Base-by-base conservation (phyloP, 2,329 filamentous ascomycete genomes). In the Ophiostoma triangulosporum region DNA sequence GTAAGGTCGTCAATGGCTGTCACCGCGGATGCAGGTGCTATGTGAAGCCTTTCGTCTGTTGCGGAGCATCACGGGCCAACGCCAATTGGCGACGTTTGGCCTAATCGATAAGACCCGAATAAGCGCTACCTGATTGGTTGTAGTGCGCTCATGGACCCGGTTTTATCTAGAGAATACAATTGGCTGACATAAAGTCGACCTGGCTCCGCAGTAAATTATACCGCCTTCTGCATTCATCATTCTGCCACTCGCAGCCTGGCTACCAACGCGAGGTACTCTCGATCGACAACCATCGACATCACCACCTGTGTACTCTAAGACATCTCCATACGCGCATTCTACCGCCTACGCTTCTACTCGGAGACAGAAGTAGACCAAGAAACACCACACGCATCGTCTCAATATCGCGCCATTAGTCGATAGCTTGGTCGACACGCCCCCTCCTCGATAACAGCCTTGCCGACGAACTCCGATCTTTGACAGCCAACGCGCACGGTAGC, bases 51-150 rank as follows among this genome's bases (percentile, higher is more conserved):
- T n/a, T 43, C n/a, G 20, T 22, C 20, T 24, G 38, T 43, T 43
- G 48, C 32, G 52, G 46, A 35, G 40, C 50, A n/a, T 17, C 45
- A 26, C 22, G 22, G 24, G 24, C 15, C 43, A 14, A 31, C 45
- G 27, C 45, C 33, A 14, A 22, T 50, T 32, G 27, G 38, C 38
- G 38, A 12, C 38, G 51, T 40, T 51, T 27, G 48, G 55, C 57
- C 57, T 57, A 48, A 57, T 46, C 31, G 31, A 50, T 27, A 50
- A 57, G 55, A 55, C 57, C 40, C 20, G 54, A 57, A 58, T 58
- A 57, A 58, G 54, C 56, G 15, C 12, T 12, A 11, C 12, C 9
- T 58, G 52, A 58, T 58, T 58, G 56, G 56, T 24, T 38, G 54
- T 43, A 9, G 6, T 2, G 6, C 29, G 6, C 29, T 11, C 2